A percentile compares a stretch with the other conserved stretches of the same genome.
Evolutionary conservation across 768 basidiomycete genomes (phyloP).

Genomic region (Lactarius psammicola): DNA sequence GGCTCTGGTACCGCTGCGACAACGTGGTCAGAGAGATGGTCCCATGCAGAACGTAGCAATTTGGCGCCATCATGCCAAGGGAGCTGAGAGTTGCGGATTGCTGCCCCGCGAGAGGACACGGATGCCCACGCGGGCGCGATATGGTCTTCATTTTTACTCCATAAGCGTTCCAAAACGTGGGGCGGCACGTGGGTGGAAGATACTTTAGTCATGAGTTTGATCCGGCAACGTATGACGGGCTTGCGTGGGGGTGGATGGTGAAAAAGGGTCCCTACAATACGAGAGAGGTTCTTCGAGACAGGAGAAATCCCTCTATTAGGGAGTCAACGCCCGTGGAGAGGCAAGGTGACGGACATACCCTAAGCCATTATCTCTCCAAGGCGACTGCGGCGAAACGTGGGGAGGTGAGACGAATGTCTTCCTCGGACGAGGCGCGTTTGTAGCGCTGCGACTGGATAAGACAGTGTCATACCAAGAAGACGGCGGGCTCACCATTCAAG

Average conservation of each 20-base stretch:
- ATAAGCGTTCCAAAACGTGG: background rate
- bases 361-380: background rate
- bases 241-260: slow-evolving; percentile 9
- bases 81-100: background rate
- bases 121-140: background rate
- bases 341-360: slow-evolving; percentile 4
- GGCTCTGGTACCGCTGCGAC: background rate
- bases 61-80: background rate
- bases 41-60: background rate
- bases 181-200: background rate
- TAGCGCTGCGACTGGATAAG: slow-evolving; percentile 4
- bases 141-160: background rate
- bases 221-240: slow-evolving; percentile 7
- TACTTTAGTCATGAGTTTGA: background rate
- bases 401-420: slow-evolving; percentile 22
- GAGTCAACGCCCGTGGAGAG: slow-evolving; percentile 8
- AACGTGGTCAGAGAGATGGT: background rate
- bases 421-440: background rate
- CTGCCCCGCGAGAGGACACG: background rate
- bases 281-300: slow-evolving; percentile 18
- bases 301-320: slow-evolving; percentile 7
- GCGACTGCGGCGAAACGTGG: background rate
- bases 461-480: background rate
- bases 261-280: slow-evolving; percentile 4
- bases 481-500: background rate